Evolutionary conservation across 768 basidiomycete species (phyloP).

Genomic region (Boletus vinaceobasis): DNA sequence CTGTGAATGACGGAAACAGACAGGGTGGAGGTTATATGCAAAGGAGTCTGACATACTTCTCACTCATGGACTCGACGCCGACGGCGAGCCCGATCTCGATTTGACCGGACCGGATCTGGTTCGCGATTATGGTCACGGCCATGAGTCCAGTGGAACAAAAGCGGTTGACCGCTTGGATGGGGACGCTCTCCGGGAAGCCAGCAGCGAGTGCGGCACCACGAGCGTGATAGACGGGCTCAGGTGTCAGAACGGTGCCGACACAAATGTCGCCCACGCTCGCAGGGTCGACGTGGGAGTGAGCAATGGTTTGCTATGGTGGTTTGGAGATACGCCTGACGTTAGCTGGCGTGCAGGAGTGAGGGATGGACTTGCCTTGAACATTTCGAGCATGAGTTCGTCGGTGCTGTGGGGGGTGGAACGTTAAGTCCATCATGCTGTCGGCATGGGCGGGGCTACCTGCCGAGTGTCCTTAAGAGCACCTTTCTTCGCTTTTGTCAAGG

Average conservation of each 20-base stretch:
- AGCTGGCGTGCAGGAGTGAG: background rate
- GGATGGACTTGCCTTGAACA: conserved; percentile 57
- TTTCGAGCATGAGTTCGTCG: conserved; percentile 78
- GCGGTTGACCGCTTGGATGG: conserved; percentile 71
- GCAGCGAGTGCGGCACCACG: conserved; percentile 75
- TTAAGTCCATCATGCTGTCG: conserved; percentile 9
- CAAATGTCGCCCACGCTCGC: conserved; percentile 70
- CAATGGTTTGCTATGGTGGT: conserved; percentile 50
- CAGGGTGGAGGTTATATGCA: background rate
- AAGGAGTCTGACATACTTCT: conserved; percentile 45
- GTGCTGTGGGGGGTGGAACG: conserved; percentile 40
- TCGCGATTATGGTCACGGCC: conserved; percentile 74
- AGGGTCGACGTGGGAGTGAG: conserved; percentile 58
- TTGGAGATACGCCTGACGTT: background rate
- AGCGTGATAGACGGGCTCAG: conserved; percentile 64
- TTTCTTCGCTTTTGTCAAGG: conserved; percentile 72
- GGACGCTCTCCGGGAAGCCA: conserved; percentile 75
- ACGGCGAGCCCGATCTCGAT: conserved; percentile 77
- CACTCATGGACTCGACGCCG: conserved; percentile 86
- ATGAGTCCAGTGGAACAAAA: conserved; percentile 87
- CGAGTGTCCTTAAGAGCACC: conserved; percentile 67
- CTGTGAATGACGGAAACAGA: background rate
- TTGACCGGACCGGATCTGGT: conserved; percentile 73
- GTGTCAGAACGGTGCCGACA: conserved; percentile 72
- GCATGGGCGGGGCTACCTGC: conserved; percentile 32